Evolutionary conservation across 164 flowering plant species (phyloP), one percentile per base, ranked within the genome.

Genomic region (Vitis cinerea): DNA sequence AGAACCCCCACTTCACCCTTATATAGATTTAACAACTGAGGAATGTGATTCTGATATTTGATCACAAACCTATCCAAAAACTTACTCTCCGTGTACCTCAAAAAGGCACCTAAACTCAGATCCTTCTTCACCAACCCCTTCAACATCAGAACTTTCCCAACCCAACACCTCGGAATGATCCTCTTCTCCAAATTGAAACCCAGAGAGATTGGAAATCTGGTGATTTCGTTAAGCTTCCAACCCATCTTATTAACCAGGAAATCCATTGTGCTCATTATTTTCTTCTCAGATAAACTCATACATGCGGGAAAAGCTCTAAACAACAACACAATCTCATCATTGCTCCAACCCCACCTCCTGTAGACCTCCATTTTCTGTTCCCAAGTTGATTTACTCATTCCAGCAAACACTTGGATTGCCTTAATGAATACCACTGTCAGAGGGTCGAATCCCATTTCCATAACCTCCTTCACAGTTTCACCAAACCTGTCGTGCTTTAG

Each of bases 261-360:
- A 27, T 73, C 66, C 79, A 79, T 70, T 4, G 1, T 11, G 0
- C 23, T 50, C 51, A 8, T n/a, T 3, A 79, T 72, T 23, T 73
- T 79, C 66, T 76, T 14, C 61, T 59, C 65, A 0, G 82, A 79
- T 9, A 50, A 6, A 3, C 3, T 9, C 82, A 79, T 70, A 17
- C 50, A 59, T 0, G 12, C 0, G 0, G 79, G 77, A 8, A 44
- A 11, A 60, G 16, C 59, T 14, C 10, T 16, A 55, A 76, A 70
- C 1, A 77, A 79, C 15, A 37, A 59, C 17, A 37, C 7, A 37
- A 37, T 37, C 7, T 37, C 44, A 37, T 37, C 44, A 37, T 37
- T 37, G 44, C 44, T 37, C 44, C 4, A 3, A 37, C 44, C 44
- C 44, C 44, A 37, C 44, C 44, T 37, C 44, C 44, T 37, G 44